These are phyloP conservation scores for Plasmodium inui DNA, from an alignment of 169 alveolate genomes.

Conservation along the genomic window DNA sequence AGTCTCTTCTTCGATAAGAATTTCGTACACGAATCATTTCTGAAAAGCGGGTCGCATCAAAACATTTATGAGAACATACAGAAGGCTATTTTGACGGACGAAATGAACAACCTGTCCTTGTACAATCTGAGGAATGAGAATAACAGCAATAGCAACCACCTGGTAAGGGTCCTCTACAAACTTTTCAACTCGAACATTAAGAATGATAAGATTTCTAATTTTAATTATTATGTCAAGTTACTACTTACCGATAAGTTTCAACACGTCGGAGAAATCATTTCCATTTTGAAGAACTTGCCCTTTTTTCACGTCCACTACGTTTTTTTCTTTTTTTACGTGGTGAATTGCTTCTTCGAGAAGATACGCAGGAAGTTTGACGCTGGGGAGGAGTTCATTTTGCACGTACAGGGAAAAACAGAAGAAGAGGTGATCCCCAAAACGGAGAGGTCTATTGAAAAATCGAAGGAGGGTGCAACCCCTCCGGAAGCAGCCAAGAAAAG, in stretches of 20 bases:
- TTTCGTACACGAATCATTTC: conserved; percentile 45
- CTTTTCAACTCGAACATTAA: conserved; percentile 45
- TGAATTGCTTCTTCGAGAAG: conserved; percentile 63
- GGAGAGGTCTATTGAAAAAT: neutral
- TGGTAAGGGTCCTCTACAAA: conserved; percentile 62
- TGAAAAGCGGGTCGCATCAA: neutral
- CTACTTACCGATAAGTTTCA: conserved; percentile 54
- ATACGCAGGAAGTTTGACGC: conserved; percentile 17
- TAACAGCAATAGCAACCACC: conserved; percentile 37
- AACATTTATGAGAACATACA: conserved; percentile 67
- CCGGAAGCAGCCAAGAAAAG: neutral
- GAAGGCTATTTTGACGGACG: conserved; percentile 35
- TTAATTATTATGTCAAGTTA: conserved; percentile 49
- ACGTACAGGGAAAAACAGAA: neutral
- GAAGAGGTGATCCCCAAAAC: neutral
- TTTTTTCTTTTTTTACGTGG: conserved; percentile 45
- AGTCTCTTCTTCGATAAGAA: conserved; percentile 42
- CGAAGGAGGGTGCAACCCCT: neutral
- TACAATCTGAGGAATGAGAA: conserved; percentile 20
- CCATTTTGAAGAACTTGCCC: conserved; percentile 46
- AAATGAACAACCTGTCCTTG: conserved; percentile 39
- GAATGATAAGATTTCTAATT: conserved; percentile 45
- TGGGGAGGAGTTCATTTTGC: conserved; percentile 29
- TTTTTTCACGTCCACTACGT: conserved; percentile 60
- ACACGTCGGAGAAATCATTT: conserved; percentile 47